phyloP scores from a whole-genome alignment of 306 rosid genomes.

The Notholithocarpus densiflorus region DNA sequence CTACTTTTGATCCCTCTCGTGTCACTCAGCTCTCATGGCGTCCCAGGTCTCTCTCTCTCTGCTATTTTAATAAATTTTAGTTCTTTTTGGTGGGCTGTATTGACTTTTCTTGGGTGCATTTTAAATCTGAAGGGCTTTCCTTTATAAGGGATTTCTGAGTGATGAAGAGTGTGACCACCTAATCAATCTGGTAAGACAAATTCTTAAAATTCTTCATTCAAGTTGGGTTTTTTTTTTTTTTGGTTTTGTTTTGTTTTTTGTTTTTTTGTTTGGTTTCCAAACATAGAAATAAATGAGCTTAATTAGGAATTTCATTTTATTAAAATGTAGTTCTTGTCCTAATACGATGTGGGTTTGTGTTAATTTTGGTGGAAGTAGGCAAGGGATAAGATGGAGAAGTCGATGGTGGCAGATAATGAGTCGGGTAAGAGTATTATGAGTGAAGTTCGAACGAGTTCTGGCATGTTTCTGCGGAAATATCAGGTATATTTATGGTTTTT shows the following conservation, averaged over 20 bases:
- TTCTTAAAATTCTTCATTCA: not conserved
- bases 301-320: not conserved
- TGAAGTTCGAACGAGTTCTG: conserved; percentile 90
- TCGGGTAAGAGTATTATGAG: conserved; percentile 79
- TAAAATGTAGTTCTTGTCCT: not conserved
- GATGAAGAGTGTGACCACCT: conserved; percentile 86
- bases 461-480: conserved; percentile 73
- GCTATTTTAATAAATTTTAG: not conserved
- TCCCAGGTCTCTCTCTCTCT: conserved; percentile 61
- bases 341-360: conserved; percentile 3
- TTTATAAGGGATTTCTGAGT: conserved; percentile 62
- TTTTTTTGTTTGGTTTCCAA: not conserved
- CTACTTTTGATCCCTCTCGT: conserved; percentile 68
- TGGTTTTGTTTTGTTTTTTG: no score
- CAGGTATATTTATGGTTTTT: conserved; percentile 46
- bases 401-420: conserved; percentile 90
- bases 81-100: not conserved
- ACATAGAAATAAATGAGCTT: not conserved
- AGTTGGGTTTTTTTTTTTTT: conserved; percentile 3
- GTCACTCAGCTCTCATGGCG: conserved; percentile 85
- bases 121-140: conserved; percentile 70
- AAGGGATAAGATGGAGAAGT: conserved; percentile 69
- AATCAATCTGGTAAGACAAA: conserved; percentile 48
- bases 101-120: not conserved
- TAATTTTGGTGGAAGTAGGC: conserved; percentile 52